Conservation (phyloP, 2,329 filamentous ascomycete species). For the Colletotrichum plurivorum region DNA sequence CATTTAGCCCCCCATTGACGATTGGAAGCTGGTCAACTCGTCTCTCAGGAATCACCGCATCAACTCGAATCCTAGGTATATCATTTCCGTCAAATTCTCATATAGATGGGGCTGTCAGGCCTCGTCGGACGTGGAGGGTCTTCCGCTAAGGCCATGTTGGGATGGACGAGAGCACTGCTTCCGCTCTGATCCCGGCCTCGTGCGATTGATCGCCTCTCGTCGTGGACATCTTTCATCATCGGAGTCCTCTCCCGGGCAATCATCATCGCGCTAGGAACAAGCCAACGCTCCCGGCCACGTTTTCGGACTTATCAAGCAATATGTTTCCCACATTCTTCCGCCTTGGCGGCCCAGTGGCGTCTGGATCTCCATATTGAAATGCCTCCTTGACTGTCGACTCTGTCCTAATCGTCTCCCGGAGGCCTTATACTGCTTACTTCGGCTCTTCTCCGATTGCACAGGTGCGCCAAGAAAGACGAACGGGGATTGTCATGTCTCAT, state of each 20-base stretch:
- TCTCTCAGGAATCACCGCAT: not conserved
- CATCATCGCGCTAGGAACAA: not conserved
- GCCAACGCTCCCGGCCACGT: not conserved
- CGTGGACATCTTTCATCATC: not conserved
- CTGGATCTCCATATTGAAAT: conserved; percentile 17
- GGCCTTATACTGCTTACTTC: not conserved
- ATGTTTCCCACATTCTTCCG: conserved; percentile 18
- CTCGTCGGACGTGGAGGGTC: not conserved
- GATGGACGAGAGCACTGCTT: not conserved
- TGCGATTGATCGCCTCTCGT: conserved; percentile 4
- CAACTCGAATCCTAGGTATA: not conserved
- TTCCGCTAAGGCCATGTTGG: not conserved
- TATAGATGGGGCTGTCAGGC: too few species aligned
- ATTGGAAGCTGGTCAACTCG: too few species aligned
- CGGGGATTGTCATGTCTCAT: not conserved
- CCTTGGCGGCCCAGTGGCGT: conserved; percentile 25
- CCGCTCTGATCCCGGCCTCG: not conserved
- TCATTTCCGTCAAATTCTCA: too few species aligned
- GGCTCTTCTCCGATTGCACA: not conserved
- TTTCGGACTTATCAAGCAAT: not conserved
- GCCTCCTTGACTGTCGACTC: not conserved
- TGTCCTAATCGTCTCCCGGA: not conserved
- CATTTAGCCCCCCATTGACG: conserved; percentile 22
- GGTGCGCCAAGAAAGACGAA: not conserved
- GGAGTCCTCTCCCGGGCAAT: not conserved